Evolutionary conservation across 164 flowering plant genomes (phyloP), one percentile per base, ranked within the genome.

Genomic region (Annona squamosa): DNA sequence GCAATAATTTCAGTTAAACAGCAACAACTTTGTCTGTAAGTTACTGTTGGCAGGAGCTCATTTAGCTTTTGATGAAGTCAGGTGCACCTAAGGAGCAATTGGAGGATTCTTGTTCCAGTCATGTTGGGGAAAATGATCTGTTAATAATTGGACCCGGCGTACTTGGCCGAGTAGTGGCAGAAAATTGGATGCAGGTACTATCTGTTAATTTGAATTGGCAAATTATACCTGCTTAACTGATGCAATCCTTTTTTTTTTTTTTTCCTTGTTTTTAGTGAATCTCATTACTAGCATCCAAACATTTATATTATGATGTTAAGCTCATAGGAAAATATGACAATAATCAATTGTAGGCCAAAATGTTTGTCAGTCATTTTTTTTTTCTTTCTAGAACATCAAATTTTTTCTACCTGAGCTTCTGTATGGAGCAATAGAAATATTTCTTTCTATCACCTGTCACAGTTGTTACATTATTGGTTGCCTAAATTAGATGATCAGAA

Each of bases 131-230:
- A 74, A 73, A 85, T 70, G 96, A 91, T 81, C 68, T 93, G 74
- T 78, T 93, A 67, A 88, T 93, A 70, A 90, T 93, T 4, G 98
- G 98, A 3, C 98, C 98, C 0, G 98, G 98, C 48, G 97, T 92
- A 70, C 91, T 94, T 43, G 98, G 98, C 5, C 91, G 95, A 18
- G 77, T 89, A 7, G 93, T 92, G 0, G 97, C 97, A 42, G 84
- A 85, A 65, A 78, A 88, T 81, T 94, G 98, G 98, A 80, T 79
- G n/a, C 74, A 87, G 95, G 97, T 90, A 77, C 68, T 46, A n/a
- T 1, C 12, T 2, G 4, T 2, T 48, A 7, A 61, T 48, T 75
- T 72, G 19, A 37, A 5, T 9, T 63, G 5, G 42, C 45, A 47
- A 75, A 5, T 70, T 41, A 26, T 63, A 16, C 47, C 46, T 46